Evolutionary conservation across 2,329 filamentous ascomycete species (phyloP), one percentile per base, ranked within the genome.

Genomic region (Hypoxylon sp.): DNA sequence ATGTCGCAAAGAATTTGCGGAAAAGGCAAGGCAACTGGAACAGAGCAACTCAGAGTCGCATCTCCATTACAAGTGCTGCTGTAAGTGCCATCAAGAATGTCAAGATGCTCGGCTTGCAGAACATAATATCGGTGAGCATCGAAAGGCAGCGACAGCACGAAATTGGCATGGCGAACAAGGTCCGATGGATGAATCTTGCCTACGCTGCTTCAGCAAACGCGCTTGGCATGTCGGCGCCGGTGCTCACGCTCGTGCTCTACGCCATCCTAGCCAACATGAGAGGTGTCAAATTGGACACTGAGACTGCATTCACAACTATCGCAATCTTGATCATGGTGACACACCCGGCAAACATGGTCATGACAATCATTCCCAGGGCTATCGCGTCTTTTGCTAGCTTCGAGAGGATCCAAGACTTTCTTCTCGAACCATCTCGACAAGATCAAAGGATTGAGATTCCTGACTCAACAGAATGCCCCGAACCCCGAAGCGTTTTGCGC

Each of bases 191-290:
- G 21, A 75, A 70, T 67, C 69, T 78, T 0, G 66, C 67, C 13
- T 78, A 79, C 55, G 77, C 77, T 55, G 74, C 75, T 1, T 74
- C 73, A 17, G 77, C 77, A 6, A 79, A 79, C 61, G 74, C 75
- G 0, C 60, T 77, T 5, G 77, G 77, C 0, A 75, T 79, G 31
- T 79, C 79, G 26, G 58, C 75, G 0, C 77, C 78, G 0, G 74
- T 70, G 3, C 45, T 77, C 1, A 78, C 76, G 0, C 38, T 80
- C 0, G 66, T 74, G 0, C 45, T 77, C 0, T 79, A 70, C 45
- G 73, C 71, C 1, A 15, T 73, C 4, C 11, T 75, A 3, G 65
- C 71, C 3, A 56, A 26, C 2, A 9, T 52, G 0, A 51, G 56
- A 0, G 70, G 70, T 3, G 50, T 27, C 0, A 9, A 31, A 1